Conservation (phyloP, 1,284 basidiomycete genomes). For the Ustilago loliicola region DNA sequence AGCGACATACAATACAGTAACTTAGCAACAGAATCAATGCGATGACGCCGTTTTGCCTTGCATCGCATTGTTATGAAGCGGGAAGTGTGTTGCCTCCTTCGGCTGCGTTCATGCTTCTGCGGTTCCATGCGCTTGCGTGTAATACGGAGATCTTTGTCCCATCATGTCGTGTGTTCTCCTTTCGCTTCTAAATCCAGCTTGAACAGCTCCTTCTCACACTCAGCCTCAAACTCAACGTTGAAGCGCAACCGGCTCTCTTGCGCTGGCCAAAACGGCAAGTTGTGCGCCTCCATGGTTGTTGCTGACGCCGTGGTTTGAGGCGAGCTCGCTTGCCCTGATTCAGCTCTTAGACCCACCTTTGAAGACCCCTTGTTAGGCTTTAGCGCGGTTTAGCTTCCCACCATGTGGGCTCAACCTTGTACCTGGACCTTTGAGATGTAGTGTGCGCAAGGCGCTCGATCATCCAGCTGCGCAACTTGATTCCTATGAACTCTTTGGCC, state of each 20-base stretch:
- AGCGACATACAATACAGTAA: not conserved
- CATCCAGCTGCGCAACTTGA: not conserved
- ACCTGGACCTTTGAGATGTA: slow-evolving; percentile 6
- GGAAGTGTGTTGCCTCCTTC: not conserved
- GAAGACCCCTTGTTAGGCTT: slow-evolving; percentile 6
- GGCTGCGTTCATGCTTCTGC: not conserved
- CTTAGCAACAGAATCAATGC: not conserved
- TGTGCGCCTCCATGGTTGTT: not conserved
- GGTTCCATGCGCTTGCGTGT: not conserved
- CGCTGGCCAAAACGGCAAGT: not conserved
- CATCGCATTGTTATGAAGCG: not conserved
- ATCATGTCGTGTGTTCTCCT: not conserved
- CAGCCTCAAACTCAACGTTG: not conserved
- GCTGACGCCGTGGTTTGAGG: slow-evolving; percentile 11
- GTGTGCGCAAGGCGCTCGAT: not conserved
- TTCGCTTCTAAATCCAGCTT: not conserved
- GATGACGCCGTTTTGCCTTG: slow-evolving; percentile 3
- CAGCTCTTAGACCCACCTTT: not conserved
- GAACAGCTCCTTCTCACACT: not conserved
- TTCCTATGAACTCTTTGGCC: not conserved
- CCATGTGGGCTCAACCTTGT: slow-evolving; percentile 9
- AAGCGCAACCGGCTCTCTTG: not conserved
- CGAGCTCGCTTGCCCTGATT: slow-evolving; percentile 29
- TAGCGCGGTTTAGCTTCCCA: slow-evolving; percentile 9
- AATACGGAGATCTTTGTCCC: not conserved